Conservation (phyloP, 2,329 filamentous ascomycete species). For the Aspergillus ochraceus region DNA sequence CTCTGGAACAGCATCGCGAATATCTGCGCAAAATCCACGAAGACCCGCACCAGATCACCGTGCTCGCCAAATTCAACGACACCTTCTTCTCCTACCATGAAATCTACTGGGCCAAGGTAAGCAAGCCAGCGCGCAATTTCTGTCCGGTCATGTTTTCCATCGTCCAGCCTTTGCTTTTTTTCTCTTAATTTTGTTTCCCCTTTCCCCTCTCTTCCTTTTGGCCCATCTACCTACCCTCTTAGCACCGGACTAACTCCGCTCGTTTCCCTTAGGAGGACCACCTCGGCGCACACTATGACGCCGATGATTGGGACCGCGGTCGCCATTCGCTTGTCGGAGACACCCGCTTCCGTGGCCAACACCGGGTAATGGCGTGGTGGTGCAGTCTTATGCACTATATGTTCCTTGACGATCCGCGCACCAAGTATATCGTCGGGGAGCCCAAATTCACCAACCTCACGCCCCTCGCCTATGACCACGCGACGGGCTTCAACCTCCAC, state of each 20-base stretch:
- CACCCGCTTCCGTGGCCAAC: conserved; percentile 53
- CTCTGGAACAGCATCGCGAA: conserved; percentile 69
- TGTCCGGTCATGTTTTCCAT: background rate
- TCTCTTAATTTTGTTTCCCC: background rate
- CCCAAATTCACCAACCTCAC: conserved; percentile 69
- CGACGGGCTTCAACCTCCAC: conserved; percentile 70
- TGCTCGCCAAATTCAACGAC: conserved; percentile 71
- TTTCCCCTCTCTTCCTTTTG: background rate
- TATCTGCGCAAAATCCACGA: conserved; percentile 68
- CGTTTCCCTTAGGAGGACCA: conserved; percentile 54
- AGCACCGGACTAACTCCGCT: background rate
- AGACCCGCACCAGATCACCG: conserved; percentile 69
- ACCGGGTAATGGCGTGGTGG: conserved; percentile 59
- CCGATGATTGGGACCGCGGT: conserved; percentile 59
- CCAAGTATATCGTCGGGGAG: conserved; percentile 58
- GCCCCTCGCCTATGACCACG: conserved; percentile 71
- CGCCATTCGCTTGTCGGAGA: conserved; percentile 62
- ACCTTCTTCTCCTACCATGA: conserved; percentile 75
- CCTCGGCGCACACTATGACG: conserved; percentile 58
- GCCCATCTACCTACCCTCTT: background rate
- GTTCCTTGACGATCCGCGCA: conserved; percentile 59
- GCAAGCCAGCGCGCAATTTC: conserved; percentile 2
- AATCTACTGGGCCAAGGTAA: conserved; percentile 71
- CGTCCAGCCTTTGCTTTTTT: background rate
- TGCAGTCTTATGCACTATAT: conserved; percentile 59